Percentiles rank a stretch among this genome's conserved stretches.
These are phyloP conservation scores for Rubroshorea leprosula DNA, from an alignment of 345 rosid species.

Conservation along the genomic window DNA sequence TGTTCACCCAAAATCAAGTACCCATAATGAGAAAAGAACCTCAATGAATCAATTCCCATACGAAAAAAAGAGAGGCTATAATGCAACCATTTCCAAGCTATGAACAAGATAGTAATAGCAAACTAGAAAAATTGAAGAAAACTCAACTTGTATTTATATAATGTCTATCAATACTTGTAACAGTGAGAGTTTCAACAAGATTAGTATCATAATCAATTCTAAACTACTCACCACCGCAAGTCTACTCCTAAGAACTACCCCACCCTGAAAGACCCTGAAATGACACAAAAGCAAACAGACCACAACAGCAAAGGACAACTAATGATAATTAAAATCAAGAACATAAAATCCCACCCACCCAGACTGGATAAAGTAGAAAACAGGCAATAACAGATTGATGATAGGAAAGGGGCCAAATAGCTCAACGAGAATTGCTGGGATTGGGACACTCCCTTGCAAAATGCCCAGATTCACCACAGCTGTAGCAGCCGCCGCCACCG, in stretches of 20 bases:
- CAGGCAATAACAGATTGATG: not conserved
- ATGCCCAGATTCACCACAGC: conserved; percentile 81
- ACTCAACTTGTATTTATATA: conserved; percentile 32
- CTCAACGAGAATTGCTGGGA: conserved; percentile 37
- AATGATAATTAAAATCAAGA: not conserved
- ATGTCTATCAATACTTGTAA: conserved; percentile 27
- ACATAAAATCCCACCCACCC: not conserved
- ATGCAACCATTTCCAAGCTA: not conserved
- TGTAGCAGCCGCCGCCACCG: conserved; percentile 7
- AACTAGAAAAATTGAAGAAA: not conserved
- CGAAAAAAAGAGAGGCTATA: not conserved
- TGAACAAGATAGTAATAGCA: not conserved
- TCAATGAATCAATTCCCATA: not conserved
- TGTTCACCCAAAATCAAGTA: not conserved
- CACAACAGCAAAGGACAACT: not conserved
- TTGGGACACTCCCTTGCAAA: conserved; percentile 82
- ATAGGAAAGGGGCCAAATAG: not conserved
- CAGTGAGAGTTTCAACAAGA: conserved; percentile 29
- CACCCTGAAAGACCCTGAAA: conserved; percentile 9
- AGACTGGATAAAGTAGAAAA: not conserved
- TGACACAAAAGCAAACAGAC: not conserved
- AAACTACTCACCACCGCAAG: conserved; percentile 18
- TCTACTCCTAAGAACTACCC: not conserved
- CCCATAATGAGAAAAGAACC: not conserved
- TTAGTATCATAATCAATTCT: not conserved